Conservation (phyloP, 129 eudicot genomes). For the Gnaphalium uliginosum region DNA sequence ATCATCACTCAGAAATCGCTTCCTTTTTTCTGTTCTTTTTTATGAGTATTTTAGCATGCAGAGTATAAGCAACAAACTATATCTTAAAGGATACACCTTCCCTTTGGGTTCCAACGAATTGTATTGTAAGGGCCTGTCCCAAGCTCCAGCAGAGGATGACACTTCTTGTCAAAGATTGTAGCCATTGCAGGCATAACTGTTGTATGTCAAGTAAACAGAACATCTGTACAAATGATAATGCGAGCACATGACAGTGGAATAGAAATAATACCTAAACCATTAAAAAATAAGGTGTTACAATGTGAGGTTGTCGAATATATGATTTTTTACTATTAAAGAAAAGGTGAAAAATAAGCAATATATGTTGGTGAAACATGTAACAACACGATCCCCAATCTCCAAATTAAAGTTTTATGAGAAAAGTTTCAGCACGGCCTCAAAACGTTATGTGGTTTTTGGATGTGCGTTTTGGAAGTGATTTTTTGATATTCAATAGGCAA, state of each 20-base stretch:
- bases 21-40: neutral
- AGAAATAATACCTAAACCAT: neutral
- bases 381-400: conserved; percentile 5
- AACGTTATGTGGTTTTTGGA: too few species aligned
- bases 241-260: neutral
- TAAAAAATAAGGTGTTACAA: neutral
- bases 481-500: too few species aligned
- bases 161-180: conserved; percentile 88
- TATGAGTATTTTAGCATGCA: neutral
- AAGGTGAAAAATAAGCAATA: neutral
- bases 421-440: too few species aligned
- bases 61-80: neutral
- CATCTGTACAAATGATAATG: neutral
- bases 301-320: neutral
- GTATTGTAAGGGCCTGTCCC: conserved; percentile 95
- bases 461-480: neutral
- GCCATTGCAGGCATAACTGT: conserved; percentile 97
- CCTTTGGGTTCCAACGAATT: conserved; percentile 92
- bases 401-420: conserved; percentile 5
- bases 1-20: neutral
- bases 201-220: conserved; percentile 52
- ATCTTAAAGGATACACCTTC: conserved; percentile 80
- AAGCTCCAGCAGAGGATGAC: conserved; percentile 89
- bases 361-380: neutral
- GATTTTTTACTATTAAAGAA: neutral